Evolutionary conservation across 2,329 filamentous ascomycete genomes (phyloP).

Genomic region (Rutstroemia sp.): DNA sequence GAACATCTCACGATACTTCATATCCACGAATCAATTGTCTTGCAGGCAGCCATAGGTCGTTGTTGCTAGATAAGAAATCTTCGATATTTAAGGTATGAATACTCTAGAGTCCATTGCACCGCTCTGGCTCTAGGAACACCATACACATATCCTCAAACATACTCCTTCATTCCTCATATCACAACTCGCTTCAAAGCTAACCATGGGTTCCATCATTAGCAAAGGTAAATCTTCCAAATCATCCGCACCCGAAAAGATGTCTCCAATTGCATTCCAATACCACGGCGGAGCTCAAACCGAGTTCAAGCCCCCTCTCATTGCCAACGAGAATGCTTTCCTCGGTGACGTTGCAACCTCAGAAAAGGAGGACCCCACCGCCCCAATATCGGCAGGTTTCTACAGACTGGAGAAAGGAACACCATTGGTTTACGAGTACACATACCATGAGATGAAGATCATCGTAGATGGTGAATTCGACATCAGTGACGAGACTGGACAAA

Average conservation of each 20-base stretch:
- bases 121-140: not conserved
- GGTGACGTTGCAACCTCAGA: slow-evolving; percentile 45
- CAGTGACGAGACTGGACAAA: slow-evolving; percentile 48
- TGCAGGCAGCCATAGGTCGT: not conserved
- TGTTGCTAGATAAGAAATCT: slow-evolving; percentile 9
- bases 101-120: not conserved
- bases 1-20: slow-evolving; percentile 7
- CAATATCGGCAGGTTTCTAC: slow-evolving; percentile 54
- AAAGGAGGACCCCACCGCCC: slow-evolving; percentile 43
- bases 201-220: not conserved
- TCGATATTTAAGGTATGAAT: slow-evolving; percentile 12
- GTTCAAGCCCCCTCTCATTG: slow-evolving; percentile 54
- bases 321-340: slow-evolving; percentile 55
- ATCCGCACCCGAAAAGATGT: slow-evolving; percentile 15
- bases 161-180: not conserved
- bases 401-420: slow-evolving; percentile 54
- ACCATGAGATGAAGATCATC: slow-evolving; percentile 63
- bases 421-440: slow-evolving; percentile 55
- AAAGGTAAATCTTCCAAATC: not conserved
- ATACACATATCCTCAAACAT: not conserved
- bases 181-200: not conserved
- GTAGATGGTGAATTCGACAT: slow-evolving; percentile 55
- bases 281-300: slow-evolving; percentile 44
- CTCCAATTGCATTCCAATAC: slow-evolving; percentile 32
- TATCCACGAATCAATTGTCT: not conserved